Evolutionary conservation across 805 yeast species (phyloP).

Genomic region (Lachancea lanzarotensis): DNA sequence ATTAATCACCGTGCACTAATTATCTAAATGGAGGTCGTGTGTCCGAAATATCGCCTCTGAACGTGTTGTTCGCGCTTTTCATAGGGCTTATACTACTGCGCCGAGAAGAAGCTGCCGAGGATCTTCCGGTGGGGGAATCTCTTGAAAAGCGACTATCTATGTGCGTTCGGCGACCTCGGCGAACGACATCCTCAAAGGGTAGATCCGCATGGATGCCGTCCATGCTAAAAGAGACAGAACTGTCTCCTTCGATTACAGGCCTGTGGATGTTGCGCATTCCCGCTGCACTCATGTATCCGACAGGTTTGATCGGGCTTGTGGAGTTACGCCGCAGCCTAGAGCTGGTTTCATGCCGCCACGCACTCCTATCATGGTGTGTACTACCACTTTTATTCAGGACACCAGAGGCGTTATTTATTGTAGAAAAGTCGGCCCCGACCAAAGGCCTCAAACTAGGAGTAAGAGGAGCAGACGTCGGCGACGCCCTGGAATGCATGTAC

Average conservation of each 20-base stretch:
- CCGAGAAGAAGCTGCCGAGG: constrained; percentile 6
- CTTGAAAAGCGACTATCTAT: neutral
- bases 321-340: constrained; percentile 8
- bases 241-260: constrained; percentile 5
- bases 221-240: constrained; percentile 8
- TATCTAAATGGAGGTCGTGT: constrained; percentile 14
- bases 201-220: constrained; percentile 6
- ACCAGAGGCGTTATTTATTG: constrained; percentile 6
- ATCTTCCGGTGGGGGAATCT: constrained; percentile 1
- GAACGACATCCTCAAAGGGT: constrained; percentile 8
- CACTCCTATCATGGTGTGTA: neutral
- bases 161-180: constrained; percentile 8
- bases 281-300: neutral
- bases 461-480: constrained; percentile 11
- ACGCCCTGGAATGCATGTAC: neutral
- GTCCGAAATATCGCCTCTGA: constrained; percentile 1
- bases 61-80: neutral
- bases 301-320: constrained; percentile 9
- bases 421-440: constrained; percentile 4
- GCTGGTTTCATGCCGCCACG: neutral
- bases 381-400: neutral
- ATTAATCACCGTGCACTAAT: neutral
- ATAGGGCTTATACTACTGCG: constrained; percentile 9
- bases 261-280: constrained; percentile 1
- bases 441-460: constrained; percentile 9